A percentile compares a stretch with the other conserved stretches of the same genome.
Conservation (phyloP, 2,329 filamentous ascomycete genomes). For the Raffaelea ambrosiae region DNA sequence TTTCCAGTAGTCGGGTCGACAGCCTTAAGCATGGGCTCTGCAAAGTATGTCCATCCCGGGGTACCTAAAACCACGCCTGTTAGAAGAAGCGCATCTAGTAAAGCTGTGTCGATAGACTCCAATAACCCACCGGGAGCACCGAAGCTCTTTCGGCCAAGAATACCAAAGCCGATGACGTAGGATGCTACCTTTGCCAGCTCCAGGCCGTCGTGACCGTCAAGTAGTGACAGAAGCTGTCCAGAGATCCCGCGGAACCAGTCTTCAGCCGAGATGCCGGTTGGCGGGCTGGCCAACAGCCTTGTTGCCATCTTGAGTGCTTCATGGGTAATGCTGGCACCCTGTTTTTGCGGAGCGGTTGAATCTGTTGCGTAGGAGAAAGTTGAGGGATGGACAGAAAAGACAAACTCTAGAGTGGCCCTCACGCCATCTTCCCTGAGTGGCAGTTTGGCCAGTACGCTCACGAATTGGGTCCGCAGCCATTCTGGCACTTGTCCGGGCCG, state of each 20-base stretch:
- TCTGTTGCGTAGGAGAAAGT: constrained; percentile 31
- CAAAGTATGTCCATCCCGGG: constrained; percentile 55
- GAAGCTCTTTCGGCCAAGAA: constrained; percentile 53
- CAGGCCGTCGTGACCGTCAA: constrained; percentile 51
- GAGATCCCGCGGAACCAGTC: constrained; percentile 53
- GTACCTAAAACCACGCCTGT: constrained; percentile 34
- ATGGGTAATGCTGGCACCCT: constrained; percentile 56
- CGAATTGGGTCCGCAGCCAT: constrained; percentile 51
- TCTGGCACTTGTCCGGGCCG: constrained; percentile 49
- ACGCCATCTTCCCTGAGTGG: constrained; percentile 57
- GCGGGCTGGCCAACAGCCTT: constrained; percentile 51
- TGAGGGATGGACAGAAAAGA: constrained; percentile 59
- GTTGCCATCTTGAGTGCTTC: constrained; percentile 59
- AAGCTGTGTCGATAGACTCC: not conserved
- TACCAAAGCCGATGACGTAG: constrained; percentile 57
- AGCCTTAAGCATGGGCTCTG: constrained; percentile 44
- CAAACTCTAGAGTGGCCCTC: constrained; percentile 59
- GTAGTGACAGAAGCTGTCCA: constrained; percentile 50
- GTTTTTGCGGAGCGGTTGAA: constrained; percentile 37
- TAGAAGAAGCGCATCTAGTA: not conserved
- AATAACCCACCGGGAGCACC: constrained; percentile 58
- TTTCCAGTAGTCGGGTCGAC: constrained; percentile 37
- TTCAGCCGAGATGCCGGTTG: constrained; percentile 42
- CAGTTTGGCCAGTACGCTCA: constrained; percentile 49
- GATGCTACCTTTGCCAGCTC: constrained; percentile 51